phyloP scores from a whole-genome alignment of 2,329 filamentous ascomycete species.

The Aspergillus persii region DNA sequence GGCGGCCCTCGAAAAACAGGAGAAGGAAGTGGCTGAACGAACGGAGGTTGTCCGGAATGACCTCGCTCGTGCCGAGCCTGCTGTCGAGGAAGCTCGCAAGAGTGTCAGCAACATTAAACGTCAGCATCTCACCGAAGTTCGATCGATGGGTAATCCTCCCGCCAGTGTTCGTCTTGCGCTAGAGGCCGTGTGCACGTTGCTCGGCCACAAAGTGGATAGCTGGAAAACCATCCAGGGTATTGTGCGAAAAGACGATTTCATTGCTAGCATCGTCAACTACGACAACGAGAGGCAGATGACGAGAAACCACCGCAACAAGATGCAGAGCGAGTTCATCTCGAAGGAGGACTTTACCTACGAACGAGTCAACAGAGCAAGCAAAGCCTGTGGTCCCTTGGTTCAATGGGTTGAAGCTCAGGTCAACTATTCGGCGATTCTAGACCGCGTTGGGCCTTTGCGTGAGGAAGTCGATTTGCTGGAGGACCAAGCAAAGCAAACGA shows the following conservation, averaged over 20 bases:
- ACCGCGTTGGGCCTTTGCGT: constrained; percentile 86
- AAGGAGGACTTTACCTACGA: constrained; percentile 97
- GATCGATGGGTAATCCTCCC: constrained; percentile 93
- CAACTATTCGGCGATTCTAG: constrained; percentile 94
- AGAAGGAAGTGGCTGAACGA: constrained; percentile 78
- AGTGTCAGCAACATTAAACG: constrained; percentile 98
- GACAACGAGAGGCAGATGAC: constrained; percentile 97
- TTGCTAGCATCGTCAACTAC: constrained; percentile 95
- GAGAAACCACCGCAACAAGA: constrained; percentile 72
- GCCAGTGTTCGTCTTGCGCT: constrained; percentile 86
- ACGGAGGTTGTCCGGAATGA: constrained; percentile 83
- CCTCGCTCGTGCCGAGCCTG: constrained; percentile 86
- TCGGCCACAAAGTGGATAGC: constrained; percentile 83
- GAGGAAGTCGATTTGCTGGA: constrained; percentile 86
- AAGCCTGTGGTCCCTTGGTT: constrained; percentile 92
- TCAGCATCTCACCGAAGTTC: constrained; percentile 94
- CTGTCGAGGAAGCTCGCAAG: constrained; percentile 86
- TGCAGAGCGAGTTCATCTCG: constrained; percentile 87
- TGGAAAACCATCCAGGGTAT: constrained; percentile 92
- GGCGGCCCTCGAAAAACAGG: constrained; percentile 80
- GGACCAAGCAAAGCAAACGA: constrained; percentile 84
- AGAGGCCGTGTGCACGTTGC: constrained; percentile 91
- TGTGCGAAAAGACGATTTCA: constrained; percentile 91
- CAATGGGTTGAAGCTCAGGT: constrained; percentile 98
- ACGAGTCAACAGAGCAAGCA: constrained; percentile 91